phyloP scores from a whole-genome alignment of 2,329 filamentous ascomycete species.

The Trichoderma hamatum region DNA sequence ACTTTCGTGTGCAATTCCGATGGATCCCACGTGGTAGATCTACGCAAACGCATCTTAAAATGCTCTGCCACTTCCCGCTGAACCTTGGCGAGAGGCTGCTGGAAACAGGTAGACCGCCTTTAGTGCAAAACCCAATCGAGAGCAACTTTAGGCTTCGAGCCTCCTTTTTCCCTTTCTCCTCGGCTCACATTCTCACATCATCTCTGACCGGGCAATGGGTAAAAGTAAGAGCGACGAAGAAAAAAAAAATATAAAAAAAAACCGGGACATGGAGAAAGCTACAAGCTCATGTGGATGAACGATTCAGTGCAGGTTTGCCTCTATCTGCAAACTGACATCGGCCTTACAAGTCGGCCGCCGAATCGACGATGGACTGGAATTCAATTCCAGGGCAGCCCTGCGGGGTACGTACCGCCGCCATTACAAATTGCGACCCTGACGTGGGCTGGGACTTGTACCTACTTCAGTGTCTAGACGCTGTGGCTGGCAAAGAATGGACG shows the following conservation, averaged over 20 bases:
- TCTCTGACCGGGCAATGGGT: background rate
- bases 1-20: background rate
- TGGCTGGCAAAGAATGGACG: background rate
- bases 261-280: background rate
- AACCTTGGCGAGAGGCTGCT: background rate
- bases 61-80: slow-evolving; percentile 19
- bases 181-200: background rate
- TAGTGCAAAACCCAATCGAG: background rate
- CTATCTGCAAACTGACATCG: background rate
- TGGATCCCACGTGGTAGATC: slow-evolving; percentile 27
- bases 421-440: background rate
- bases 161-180: background rate
- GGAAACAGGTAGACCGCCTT: background rate
- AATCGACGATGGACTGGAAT: background rate
- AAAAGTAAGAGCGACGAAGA: background rate
- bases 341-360: background rate
- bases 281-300: background rate
- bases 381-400: background rate
- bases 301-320: background rate
- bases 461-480: background rate
- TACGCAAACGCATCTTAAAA: background rate
- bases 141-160: background rate
- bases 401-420: background rate
- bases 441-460: background rate
- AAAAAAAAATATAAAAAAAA: background rate